Evolutionary conservation across 2,329 filamentous ascomycete species (phyloP).

Genomic region (Coleophoma crateriformis): DNA sequence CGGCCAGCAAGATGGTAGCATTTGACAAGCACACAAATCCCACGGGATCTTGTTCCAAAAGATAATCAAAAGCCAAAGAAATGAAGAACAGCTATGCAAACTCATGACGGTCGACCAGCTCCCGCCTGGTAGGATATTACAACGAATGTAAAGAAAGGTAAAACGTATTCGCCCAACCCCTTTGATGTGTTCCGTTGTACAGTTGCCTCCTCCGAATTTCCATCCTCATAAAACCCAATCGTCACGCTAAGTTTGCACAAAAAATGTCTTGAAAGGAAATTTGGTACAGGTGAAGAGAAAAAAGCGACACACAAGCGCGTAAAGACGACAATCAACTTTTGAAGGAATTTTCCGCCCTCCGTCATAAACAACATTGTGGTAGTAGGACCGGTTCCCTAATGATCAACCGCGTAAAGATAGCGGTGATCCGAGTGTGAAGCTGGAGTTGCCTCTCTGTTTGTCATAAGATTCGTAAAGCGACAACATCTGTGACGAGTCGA

Average conservation of each 20-base stretch:
- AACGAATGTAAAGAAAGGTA: slow-evolving; percentile 24
- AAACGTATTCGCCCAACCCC: slow-evolving; percentile 4
- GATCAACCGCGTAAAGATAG: slow-evolving; percentile 17
- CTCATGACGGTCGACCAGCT: slow-evolving; percentile 22
- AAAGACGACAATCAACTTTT: slow-evolving; percentile 20
- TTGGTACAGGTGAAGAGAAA: slow-evolving; percentile 24
- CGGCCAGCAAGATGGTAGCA: slow-evolving; percentile 2
- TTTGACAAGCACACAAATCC: slow-evolving; percentile 18
- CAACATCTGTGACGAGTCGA: slow-evolving; percentile 1
- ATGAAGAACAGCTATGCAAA: slow-evolving; percentile 12
- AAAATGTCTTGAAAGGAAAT: slow-evolving; percentile 19
- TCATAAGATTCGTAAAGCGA: slow-evolving; percentile 22
- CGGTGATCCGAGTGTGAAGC: slow-evolving; percentile 19
- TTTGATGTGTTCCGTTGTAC: slow-evolving; percentile 13
- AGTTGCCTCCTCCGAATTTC: slow-evolving; percentile 8
- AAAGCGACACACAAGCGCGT: slow-evolving; percentile 8
- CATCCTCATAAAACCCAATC: slow-evolving; percentile 16
- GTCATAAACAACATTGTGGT: slow-evolving; percentile 24
- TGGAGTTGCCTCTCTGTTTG: slow-evolving; percentile 13
- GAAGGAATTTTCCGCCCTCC: slow-evolving; percentile 24
- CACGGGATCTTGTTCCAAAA: background rate
- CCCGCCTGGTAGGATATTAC: slow-evolving; percentile 24
- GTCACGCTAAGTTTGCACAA: slow-evolving; percentile 28
- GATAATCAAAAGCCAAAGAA: slow-evolving; percentile 5
- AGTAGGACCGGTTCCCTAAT: slow-evolving; percentile 20